A percentile compares a stretch with the other conserved stretches of the same genome.
phyloP scores from a whole-genome alignment of 2,329 filamentous ascomycete species.

The Ophiocordyceps polyrhachis-furcata region DNA sequence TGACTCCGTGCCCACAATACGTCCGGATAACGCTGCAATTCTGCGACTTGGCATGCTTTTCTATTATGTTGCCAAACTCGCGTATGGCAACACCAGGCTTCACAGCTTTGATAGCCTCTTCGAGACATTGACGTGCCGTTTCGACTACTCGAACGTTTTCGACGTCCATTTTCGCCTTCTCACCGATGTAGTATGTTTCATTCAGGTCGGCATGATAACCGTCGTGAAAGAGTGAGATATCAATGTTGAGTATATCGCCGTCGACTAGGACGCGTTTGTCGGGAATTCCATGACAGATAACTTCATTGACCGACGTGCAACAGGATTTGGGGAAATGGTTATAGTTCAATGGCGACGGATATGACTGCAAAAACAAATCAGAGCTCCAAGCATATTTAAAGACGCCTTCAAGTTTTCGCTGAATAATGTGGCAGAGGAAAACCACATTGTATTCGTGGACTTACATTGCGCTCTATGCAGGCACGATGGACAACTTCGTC shows the following conservation, averaged over 20 bases:
- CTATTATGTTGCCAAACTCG: conserved; percentile 86
- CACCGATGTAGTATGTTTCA: conserved; percentile 96
- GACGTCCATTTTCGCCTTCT: conserved; percentile 64
- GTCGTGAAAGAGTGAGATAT: conserved; percentile 83
- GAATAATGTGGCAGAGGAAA: background rate
- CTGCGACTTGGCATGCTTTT: conserved; percentile 76
- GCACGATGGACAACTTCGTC: conserved; percentile 92
- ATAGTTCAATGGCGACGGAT: conserved; percentile 90
- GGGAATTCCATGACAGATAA: conserved; percentile 96
- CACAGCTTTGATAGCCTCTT: conserved; percentile 78
- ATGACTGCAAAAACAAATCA: conserved; percentile 41
- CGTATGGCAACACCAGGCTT: conserved; percentile 87
- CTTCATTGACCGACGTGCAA: conserved; percentile 90
- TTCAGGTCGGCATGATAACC: conserved; percentile 95
- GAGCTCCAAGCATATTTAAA: background rate
- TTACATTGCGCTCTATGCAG: conserved; percentile 77
- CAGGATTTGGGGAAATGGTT: conserved; percentile 95
- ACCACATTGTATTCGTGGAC: conserved; percentile 12
- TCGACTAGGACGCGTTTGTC: conserved; percentile 75
- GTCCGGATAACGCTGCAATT: conserved; percentile 85
- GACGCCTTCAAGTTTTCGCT: background rate
- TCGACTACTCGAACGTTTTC: conserved; percentile 85
- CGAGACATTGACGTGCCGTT: conserved; percentile 70
- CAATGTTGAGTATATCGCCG: conserved; percentile 93
- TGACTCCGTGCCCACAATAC: conserved; percentile 93